Evolutionary conservation across 768 basidiomycete species (phyloP), one percentile per base, ranked within the genome.

Genomic region (Pleurotus pulmonarius): DNA sequence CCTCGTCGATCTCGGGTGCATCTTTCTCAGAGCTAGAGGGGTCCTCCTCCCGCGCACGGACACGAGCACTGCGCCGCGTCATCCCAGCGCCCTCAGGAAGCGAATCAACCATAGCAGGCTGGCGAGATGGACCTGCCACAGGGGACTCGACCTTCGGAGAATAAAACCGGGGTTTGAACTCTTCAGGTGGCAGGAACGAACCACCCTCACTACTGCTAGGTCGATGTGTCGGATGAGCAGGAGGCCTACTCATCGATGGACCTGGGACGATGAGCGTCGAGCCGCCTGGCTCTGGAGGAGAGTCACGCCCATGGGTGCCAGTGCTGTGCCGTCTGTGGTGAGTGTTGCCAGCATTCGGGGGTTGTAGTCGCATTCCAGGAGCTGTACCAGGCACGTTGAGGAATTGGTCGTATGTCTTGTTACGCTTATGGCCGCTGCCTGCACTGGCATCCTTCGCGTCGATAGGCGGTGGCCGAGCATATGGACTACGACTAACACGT

Each of bases 361-460:
- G 51, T 20, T 41, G 51, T 11, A 41, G 24, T 18, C 39, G 51
- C 51, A 53, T 53, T 18, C 22, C 24, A 18, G 51, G 39, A 5
- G 34, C 18, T 4, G 41, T 20, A 22, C 51, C 51, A 16, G 51
- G 51, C 15, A 53, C 51, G 39, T 39, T 40, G 18, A 53, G 39
- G 39, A 53, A 53, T n/a, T 53, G 51, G n/a, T 53, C 51, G 15
- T 53, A 53, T 11, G 51, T 53, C 51, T 53, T 53, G 37, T 39
- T 53, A 25, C 51, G 51, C 39, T 53, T 53, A 25, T 53, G 51
- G 15, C 51, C 51, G 22, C 38, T 53, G 7, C 51, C 37, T 9
- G 39, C 18, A 20, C 16, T 16, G n/a, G 18, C 39, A 29, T 53
- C 51, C 51, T 53, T 53, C 16, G 37, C 38, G n/a, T 53, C 51